phyloP scores from a whole-genome alignment of 257 asterid genomes.

The Misopates orontium region DNA sequence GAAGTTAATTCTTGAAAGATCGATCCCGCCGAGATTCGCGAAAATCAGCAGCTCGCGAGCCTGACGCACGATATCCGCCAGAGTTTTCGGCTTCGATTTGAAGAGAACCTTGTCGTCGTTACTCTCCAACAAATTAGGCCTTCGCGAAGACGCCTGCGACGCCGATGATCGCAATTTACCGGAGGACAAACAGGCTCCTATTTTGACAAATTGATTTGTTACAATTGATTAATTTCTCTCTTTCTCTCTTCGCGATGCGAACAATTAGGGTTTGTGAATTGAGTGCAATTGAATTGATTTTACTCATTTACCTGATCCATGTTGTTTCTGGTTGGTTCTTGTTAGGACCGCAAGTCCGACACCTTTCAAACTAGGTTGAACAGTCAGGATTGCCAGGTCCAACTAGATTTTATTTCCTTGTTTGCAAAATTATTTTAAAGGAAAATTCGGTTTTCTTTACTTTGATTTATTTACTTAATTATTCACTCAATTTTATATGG shows the following conservation, averaged over 20 bases:
- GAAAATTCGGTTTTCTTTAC: too few relatives aligned
- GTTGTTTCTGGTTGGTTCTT: too few relatives aligned
- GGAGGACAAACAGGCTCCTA: slow-evolving; percentile 72
- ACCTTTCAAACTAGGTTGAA: too few relatives aligned
- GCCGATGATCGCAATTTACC: slow-evolving; percentile 40
- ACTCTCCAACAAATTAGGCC: slow-evolving; percentile 40
- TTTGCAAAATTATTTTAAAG: too few relatives aligned
- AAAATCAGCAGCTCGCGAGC: slow-evolving; percentile 84
- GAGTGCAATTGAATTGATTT: not conserved
- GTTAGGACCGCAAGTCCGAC: too few relatives aligned
- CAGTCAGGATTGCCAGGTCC: too few relatives aligned
- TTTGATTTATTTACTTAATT: too few relatives aligned
- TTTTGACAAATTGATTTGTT: too few relatives aligned
- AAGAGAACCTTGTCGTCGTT: slow-evolving; percentile 51
- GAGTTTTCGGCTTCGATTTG: slow-evolving; percentile 85
- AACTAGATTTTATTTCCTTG: too few relatives aligned
- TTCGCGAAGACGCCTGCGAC: slow-evolving; percentile 42
- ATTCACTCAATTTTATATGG: too few relatives aligned
- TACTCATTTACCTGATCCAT: too few relatives aligned
- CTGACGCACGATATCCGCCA: slow-evolving; percentile 80
- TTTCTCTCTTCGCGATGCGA: not conserved
- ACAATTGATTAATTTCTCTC: not conserved
- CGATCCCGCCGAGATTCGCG: slow-evolving; percentile 47
- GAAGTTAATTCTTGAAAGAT: too few relatives aligned
- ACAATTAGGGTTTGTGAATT: not conserved